Evolutionary conservation across 192 early-diverging fungal species (phyloP).

Genomic region (Coemansia sp.): DNA sequence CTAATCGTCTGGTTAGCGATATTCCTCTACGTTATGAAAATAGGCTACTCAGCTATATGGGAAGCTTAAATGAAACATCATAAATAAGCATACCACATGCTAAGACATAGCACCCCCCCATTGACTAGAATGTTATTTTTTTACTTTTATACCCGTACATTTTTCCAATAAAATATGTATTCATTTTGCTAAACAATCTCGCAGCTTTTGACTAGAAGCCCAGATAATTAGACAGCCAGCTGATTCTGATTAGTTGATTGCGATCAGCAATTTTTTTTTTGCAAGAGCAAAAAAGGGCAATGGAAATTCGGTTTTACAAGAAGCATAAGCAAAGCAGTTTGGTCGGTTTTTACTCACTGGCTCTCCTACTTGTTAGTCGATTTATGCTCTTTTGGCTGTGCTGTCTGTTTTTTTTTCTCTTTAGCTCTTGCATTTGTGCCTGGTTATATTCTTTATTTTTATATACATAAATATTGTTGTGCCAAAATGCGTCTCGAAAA

Average conservation of each 20-base stretch:
- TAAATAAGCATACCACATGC: too few species aligned
- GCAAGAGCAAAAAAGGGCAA: neutral
- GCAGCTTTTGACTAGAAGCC: too few species aligned
- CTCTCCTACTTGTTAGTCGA: neutral
- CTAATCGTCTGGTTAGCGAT: neutral
- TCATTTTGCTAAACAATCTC: too few species aligned
- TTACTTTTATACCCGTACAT: neutral
- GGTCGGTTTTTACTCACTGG: neutral
- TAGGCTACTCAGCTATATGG: neutral
- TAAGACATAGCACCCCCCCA: too few species aligned
- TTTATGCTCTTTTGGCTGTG: neutral
- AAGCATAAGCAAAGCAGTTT: neutral
- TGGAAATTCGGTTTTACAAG: too few species aligned
- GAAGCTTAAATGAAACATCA: too few species aligned
- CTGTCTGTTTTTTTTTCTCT: neutral
- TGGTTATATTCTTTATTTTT: neutral
- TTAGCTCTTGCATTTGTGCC: neutral
- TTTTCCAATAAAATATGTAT: neutral
- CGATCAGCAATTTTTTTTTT: neutral
- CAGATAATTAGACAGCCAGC: too few species aligned
- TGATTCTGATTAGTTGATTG: neutral
- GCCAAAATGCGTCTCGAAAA: slow-evolving; percentile 90
- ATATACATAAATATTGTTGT: neutral
- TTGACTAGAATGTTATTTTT: neutral
- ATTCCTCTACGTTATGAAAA: neutral